Percentiles rank a stretch among this genome's conserved stretches.
phyloP scores from a whole-genome alignment of 495 filamentous ascomycete genomes.

The Terfezia claveryi region DNA sequence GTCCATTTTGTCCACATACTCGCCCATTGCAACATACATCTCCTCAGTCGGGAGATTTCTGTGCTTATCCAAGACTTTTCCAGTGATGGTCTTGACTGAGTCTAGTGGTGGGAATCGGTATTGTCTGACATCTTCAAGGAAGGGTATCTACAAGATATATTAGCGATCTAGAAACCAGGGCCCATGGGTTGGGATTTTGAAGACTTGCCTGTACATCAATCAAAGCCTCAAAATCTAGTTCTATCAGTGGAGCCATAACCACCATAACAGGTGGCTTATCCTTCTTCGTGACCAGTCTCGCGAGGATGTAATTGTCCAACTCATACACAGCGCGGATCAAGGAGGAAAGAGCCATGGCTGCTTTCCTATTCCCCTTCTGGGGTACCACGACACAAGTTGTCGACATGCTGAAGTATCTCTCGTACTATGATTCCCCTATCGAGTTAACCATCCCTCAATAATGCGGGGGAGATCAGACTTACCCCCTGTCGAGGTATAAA shows the following conservation, averaged over 20 bases:
- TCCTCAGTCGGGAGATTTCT: slow-evolving; percentile 62
- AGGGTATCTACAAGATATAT: slow-evolving; percentile 36
- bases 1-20: slow-evolving; percentile 90
- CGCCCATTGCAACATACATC: slow-evolving; percentile 57
- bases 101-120: slow-evolving; percentile 86
- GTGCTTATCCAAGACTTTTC: slow-evolving; percentile 63
- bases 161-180: neutral
- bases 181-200: no score
- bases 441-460: neutral
- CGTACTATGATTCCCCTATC: slow-evolving; percentile 34
- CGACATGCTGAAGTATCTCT: slow-evolving; percentile 67
- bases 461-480: slow-evolving; percentile 5
- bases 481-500: slow-evolving; percentile 62
- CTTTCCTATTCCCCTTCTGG: slow-evolving; percentile 48
- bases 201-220: slow-evolving; percentile 48
- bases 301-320: slow-evolving; percentile 67
- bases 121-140: slow-evolving; percentile 69
- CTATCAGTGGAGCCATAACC: slow-evolving; percentile 63
- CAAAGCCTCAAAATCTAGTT: slow-evolving; percentile 65
- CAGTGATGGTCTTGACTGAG: slow-evolving; percentile 69
- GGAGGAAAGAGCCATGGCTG: slow-evolving; percentile 64
- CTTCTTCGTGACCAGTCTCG: slow-evolving; percentile 64
- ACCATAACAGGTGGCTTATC: slow-evolving; percentile 52
- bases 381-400: slow-evolving; percentile 51
- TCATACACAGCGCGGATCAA: slow-evolving; percentile 76